phyloP scores from a whole-genome alignment of 768 basidiomycete genomes.

The Symmetrospora coprosmae region DNA sequence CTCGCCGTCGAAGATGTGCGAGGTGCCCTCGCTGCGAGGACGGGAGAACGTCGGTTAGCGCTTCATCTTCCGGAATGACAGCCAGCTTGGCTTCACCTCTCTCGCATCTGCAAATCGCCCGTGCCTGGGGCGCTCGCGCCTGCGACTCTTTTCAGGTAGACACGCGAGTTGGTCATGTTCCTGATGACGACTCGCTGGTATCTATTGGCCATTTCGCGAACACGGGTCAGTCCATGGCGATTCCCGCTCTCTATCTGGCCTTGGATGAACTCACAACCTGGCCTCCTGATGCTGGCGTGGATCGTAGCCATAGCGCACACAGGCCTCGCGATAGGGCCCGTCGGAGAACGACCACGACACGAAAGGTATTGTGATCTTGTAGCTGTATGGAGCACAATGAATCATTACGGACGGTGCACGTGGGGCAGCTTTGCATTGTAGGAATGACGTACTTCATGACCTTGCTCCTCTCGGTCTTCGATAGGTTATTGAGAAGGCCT shows the following conservation, averaged over 20 bases:
- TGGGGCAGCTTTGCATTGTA: background rate
- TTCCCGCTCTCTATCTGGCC: background rate
- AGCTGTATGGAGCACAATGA: constrained; percentile 2
- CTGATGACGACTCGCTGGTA: constrained; percentile 87
- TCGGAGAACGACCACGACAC: constrained; percentile 78
- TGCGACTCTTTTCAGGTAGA: background rate
- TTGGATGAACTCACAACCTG: constrained; percentile 50
- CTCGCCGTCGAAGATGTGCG: constrained; percentile 79
- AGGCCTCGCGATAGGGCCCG: constrained; percentile 83
- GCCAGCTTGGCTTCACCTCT: background rate
- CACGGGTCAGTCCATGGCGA: no score
- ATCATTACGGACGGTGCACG: no score
- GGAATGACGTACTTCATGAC: constrained; percentile 52
- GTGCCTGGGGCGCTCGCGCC: background rate
- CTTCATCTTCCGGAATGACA: background rate
- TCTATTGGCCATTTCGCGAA: no score
- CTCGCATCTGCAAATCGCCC: no score
- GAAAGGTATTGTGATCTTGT: constrained; percentile 24
- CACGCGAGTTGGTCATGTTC: constrained; percentile 43
- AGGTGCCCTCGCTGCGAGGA: background rate
- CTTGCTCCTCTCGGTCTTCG: constrained; percentile 51
- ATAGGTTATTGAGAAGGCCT: constrained; percentile 69
- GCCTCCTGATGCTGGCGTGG: constrained; percentile 60
- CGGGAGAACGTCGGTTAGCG: no score
- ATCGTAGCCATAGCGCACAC: constrained; percentile 76